Base-by-base conservation (phyloP, 2,329 filamentous ascomycete species). In the Cadophora sp. region DNA sequence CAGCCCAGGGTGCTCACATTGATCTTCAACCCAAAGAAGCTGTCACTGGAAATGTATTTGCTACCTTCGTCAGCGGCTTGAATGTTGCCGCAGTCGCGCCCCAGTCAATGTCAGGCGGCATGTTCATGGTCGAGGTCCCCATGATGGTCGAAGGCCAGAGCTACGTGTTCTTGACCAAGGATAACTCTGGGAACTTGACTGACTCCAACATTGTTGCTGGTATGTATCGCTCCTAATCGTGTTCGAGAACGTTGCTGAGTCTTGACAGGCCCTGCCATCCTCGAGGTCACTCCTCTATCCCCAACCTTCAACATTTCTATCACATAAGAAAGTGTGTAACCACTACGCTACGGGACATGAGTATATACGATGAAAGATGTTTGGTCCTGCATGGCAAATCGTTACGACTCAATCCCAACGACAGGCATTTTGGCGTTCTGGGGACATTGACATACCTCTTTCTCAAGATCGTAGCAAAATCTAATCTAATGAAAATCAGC, bases 131-230 rank as follows among this genome's bases (percentile, higher is more conserved):
- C 14, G 62, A 59, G 7, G 76, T 81, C 14, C 79, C 80, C 4
- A 62, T 68, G 48, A 75, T 71, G 26, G 72, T 79, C 34, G 73
- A 76, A 5, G 81, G 81, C 11, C 80, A 82, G 71, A 79, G 73
- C 62, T 82, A 82, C 66, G 77, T 79, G 27, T 80, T 82, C 61
- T 72, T 82, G 56, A 82, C 80, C 9, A 77, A 72, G 14, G 77
- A 80, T 68, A 77, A 79, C 55, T 77, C 76, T 27, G 75, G 75
- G 14, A 74, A 72, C 24, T 71, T 80, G 51, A 78, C 73, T 2
- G 81, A 82, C 69, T 75, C 79, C 40, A 79, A 73, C 31, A 77
- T 81, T 67, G 71, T 79, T 62, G 80, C 80, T 63, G 68, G 67
- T 61, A 46, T 51, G 65, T 64, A 7, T 9, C n/a, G 11, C 24